A percentile compares a stretch with the other conserved stretches of the same genome.
phyloP scores from a whole-genome alignment of 768 basidiomycete genomes.

The Hericium alpestre region DNA sequence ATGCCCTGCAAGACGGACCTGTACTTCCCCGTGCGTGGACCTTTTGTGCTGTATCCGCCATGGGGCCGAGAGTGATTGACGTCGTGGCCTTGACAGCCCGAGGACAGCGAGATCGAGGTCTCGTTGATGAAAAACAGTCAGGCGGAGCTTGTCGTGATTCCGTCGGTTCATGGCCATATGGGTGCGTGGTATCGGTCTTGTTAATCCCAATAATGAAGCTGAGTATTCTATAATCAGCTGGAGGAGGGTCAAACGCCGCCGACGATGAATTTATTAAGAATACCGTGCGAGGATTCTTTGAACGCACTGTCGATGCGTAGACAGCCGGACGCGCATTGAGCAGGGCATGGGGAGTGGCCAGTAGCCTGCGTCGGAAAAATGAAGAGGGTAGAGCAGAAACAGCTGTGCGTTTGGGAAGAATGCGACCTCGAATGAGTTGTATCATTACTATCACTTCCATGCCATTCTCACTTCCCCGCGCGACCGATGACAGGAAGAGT shows the following conservation, averaged over 20 bases:
- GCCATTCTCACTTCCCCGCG: too few species aligned
- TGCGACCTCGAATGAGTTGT: too few species aligned
- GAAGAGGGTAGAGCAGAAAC: too few species aligned
- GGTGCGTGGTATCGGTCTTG: conserved; percentile 23
- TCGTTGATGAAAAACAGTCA: conserved; percentile 26
- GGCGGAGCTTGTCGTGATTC: conserved; percentile 39
- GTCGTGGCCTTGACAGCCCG: conserved; percentile 30
- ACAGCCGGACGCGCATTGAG: too few species aligned
- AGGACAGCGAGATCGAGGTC: conserved; percentile 43
- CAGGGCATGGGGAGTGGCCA: too few species aligned
- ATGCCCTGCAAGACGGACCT: conserved; percentile 50
- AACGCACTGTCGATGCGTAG: background rate
- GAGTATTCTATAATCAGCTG: background rate
- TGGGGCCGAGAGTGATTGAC: background rate
- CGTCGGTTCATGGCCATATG: conserved; percentile 48
- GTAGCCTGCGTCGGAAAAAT: too few species aligned
- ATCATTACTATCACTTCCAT: too few species aligned
- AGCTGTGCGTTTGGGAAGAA: too few species aligned
- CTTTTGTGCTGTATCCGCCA: background rate
- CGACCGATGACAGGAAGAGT: too few species aligned
- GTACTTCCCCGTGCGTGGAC: conserved; percentile 35
- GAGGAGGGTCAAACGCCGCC: background rate
- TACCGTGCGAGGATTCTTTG: background rate
- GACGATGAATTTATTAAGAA: conserved; percentile 1
- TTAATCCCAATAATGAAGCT: conserved; percentile 2